Base-by-base conservation (phyloP, 2,329 filamentous ascomycete species). In the Dothideomycetes sp. region DNA sequence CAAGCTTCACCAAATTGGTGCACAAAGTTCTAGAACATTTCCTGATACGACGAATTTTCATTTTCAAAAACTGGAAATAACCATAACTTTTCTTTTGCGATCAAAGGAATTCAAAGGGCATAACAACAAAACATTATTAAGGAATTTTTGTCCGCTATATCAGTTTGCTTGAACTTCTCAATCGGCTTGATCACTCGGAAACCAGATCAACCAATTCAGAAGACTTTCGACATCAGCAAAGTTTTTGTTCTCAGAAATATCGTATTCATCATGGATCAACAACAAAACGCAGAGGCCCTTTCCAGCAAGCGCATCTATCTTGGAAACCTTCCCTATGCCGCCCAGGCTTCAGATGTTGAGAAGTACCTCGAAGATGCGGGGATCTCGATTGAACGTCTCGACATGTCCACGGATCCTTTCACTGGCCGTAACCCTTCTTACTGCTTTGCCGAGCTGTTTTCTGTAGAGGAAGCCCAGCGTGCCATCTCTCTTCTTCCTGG, bases 361-460 rank as follows among this genome's bases (percentile, higher is more conserved):
- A 53, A 54, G 9, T 54, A 74, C 27, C 72, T 75, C 52, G 54
- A 56, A 16, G 59, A 61, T 16, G 61, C 59, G 33, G 53, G 59
- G 16, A 58, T 61, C 43, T 46, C 53, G 43, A 54, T 63, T 72
- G 48, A 72, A 74, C 33, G 41, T 20, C 73, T 84, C 48, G 76
- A 81, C 55, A 80, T 85, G 51, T 78, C 78, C 1, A 69, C 81
- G 39, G 80, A 85, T 51, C 73, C 78, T 1, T 75, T 81, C 57
- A 80, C 73, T 20, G 74, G 71, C 28, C 69, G 80, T 31, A 85
- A 84, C 55, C 80, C 80, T 0, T 80, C 78, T 25, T 84, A 84
- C 62, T 85, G 80, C 63, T 85, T 86, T 51, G 74, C 84, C 32
- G 80, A 85, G 52, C 74, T 85, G 43, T 58, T 60, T 32, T 69